Evolutionary conservation across 2,329 filamentous ascomycete species (phyloP), one percentile per base, ranked within the genome.

Genomic region (Plenodomus lindquistii): DNA sequence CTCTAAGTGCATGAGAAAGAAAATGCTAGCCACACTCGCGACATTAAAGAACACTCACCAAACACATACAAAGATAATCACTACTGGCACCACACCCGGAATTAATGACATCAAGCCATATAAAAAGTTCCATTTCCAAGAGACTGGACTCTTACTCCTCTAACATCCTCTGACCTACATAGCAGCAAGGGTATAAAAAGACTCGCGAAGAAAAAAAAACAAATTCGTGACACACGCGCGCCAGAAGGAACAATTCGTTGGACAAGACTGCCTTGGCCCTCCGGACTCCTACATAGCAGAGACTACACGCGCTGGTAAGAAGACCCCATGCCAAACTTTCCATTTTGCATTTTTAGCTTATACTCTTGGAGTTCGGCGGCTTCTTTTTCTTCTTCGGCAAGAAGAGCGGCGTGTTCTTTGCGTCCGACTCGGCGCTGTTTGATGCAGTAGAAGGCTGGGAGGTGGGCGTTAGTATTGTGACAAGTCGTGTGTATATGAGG

Each of bases 381-480:
- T 50, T 73, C 71, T 57, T 72, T 73, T 48, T 70, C 54, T 51
- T 68, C 57, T 39, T 60, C 49, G 1, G 70, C 69, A n/a, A 69
- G 52, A 27, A 66, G 60, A 2, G 64, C 63, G 20, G 62, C 62
- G 43, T 63, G 62, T 43, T 73, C 72, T 19, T 52, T 60, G 43
- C 59, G 63, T 36, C 72, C 72, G 2, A 63, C 66, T 40, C 69
- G 70, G 38, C 70, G 67, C 54, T 72, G 69, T 59, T 70, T 69
- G 60, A 74, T 60, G 64, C 68, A 74, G 62, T 58, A 73, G 59
- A 73, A 71, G 6, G 27, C 27, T 31, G 11, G 6, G 15, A 4
- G 4, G 11, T 4, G 6, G 6, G 27, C 4, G 27, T 31, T 31
- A 31, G 27, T 31, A 8, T 24, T 11, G 11, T 24, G 5, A 6